A percentile compares a stretch with the other conserved stretches of the same genome.
phyloP scores from a whole-genome alignment of 257 asterid genomes.

The Nicotiana sylvestris region DNA sequence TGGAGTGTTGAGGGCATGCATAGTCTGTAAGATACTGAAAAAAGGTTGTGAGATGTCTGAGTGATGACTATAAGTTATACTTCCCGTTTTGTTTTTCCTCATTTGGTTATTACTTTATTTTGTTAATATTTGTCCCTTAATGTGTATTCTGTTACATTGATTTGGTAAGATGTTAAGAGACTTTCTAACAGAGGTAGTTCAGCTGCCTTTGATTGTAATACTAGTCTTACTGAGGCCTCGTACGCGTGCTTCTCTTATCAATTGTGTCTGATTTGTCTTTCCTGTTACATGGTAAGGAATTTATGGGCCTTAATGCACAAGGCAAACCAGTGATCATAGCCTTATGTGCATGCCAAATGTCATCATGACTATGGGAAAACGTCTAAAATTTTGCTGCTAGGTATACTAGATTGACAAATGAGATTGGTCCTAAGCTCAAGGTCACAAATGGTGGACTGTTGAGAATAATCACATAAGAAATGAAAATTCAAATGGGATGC shows the following conservation, averaged over 20 bases:
- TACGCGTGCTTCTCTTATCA: neutral
- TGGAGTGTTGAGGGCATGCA: neutral
- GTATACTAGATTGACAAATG: neutral
- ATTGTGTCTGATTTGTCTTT: neutral
- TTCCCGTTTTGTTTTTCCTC: neutral
- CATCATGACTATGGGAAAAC: neutral
- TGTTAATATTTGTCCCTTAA: neutral
- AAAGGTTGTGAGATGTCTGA: slow-evolving; percentile 1
- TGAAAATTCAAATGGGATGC: neutral
- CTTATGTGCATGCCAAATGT: neutral
- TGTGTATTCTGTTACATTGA: neutral
- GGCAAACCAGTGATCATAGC: neutral
- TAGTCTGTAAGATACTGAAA: neutral
- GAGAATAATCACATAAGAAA: neutral
- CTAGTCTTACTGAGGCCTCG: neutral
- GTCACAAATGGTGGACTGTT: neutral
- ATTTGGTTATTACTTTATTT: neutral
- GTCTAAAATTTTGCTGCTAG: neutral
- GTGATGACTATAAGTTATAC: slow-evolving; percentile 8
- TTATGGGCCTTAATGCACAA: neutral
- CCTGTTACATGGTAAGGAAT: neutral
- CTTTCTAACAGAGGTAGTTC: neutral
- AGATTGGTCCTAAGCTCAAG: neutral
- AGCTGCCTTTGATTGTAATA: neutral
- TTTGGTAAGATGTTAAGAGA: neutral